Percentiles rank a stretch among this genome's conserved stretches.
Conservation (phyloP, 108 stramenopile genomes). For the Thalassiosira profunda region DNA sequence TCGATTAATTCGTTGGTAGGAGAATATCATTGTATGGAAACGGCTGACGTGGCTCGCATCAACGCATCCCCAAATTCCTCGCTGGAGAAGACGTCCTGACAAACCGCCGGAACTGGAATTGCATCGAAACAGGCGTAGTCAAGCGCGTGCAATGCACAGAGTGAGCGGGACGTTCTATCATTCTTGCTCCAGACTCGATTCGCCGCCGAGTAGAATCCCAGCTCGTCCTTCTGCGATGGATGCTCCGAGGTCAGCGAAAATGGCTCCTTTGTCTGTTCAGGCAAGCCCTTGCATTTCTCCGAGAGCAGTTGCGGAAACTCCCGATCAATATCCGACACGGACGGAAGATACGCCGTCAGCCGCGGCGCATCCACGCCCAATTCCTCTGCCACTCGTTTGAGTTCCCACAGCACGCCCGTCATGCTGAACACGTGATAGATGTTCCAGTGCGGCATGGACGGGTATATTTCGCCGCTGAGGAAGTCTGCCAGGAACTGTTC, state of each 20-base stretch:
- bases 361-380: conserved; percentile 1
- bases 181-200: conserved; percentile 18
- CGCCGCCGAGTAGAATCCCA: conserved; percentile 16
- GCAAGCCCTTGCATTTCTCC: background rate
- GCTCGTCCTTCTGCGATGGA: background rate
- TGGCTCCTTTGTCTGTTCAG: background rate
- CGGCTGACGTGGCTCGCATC: background rate
- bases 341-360: conserved; percentile 12
- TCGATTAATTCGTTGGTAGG: too few relatives aligned
- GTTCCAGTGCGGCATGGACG: background rate
- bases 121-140: conserved; percentile 19
- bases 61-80: background rate
- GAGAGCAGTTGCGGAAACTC: conserved; percentile 3
- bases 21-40: too few relatives aligned
- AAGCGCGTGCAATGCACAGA: conserved; percentile 11
- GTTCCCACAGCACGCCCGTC: background rate
- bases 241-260: background rate
- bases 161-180: conserved; percentile 1
- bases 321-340: background rate
- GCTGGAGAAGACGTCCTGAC: conserved; percentile 14
- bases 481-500: conserved; percentile 9
- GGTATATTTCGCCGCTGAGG: background rate
- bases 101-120: conserved; percentile 4
- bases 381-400: background rate
- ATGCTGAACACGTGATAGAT: background rate